Evolutionary conservation across 2,329 filamentous ascomycete genomes (phyloP), one percentile per base, ranked within the genome.

Genomic region (Helminthosporium solani): DNA sequence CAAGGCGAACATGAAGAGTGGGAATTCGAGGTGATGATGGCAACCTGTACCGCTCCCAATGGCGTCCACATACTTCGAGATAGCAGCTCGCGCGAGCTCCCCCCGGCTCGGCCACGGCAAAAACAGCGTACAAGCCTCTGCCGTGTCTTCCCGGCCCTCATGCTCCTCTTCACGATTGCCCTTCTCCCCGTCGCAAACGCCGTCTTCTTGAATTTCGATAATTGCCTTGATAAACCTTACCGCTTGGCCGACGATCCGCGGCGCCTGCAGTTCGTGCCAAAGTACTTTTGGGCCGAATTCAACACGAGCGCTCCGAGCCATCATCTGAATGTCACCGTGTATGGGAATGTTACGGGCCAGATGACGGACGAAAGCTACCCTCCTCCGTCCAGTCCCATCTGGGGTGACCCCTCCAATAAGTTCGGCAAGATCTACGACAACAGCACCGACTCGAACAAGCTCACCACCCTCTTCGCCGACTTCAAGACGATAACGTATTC

Each of bases 331-430:
- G 75, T 96, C 44, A 94, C 84, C 1, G 80, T 96, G 37, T 97
- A 90, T 75, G 92, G 91, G 41, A 96, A 97, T 70, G 90, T 97
- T 23, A 88, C 86, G 7, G 94, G 94, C 37, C 82, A 85, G 40
- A 77, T 80, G 35, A 76, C 77, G 2, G 64, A 72, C 11, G 73
- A 75, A n/a, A 49, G 70, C 2, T 80, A 90, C 42, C 90, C 89
- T 27, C 60, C 80, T 0, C 70, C 78, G 15, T 70, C 78, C 57
- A 79, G 82, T 63, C 69, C 81, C 0, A 72, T 76, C 37, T 77
- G 90, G 88, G 67, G 57, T 2, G 75, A 94, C 63, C 63, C 76
- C 1, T 80, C 78, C 28, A 66, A 77, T 39, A 83, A 79, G 0
- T 74, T 83, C 43, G 89, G 90, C 64, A 96, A 96, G 76, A 96